Evolutionary conservation across 352 stramenopile genomes (phyloP).

Genomic region (Globisporangium paroecandrum): DNA sequence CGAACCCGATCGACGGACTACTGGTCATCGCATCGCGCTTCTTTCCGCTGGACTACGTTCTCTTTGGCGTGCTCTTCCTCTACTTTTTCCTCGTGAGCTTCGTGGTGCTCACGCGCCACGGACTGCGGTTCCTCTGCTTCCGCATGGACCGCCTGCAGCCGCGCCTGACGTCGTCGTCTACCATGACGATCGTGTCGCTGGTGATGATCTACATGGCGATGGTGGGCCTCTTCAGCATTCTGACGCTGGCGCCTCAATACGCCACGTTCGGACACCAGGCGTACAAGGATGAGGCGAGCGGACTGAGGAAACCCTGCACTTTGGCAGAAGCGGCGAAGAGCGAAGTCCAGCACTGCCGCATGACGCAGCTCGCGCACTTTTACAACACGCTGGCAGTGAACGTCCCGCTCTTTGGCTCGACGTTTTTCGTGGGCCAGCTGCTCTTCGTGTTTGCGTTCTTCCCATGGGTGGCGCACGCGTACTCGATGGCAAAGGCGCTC

Average conservation of each 20-base stretch:
- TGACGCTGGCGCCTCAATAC: slow-evolving; percentile 83
- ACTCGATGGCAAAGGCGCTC: slow-evolving; percentile 64
- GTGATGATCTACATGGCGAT: slow-evolving; percentile 82
- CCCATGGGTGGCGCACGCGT: slow-evolving; percentile 74
- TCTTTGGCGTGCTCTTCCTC: slow-evolving; percentile 74
- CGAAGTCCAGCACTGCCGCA: slow-evolving; percentile 54
- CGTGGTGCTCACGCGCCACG: slow-evolving; percentile 69
- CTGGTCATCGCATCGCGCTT: slow-evolving; percentile 68
- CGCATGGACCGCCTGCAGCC: slow-evolving; percentile 68
- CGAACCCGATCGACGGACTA: slow-evolving; percentile 73
- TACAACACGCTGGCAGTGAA: slow-evolving; percentile 74
- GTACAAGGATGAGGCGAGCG: slow-evolving; percentile 42
- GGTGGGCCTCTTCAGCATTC: slow-evolving; percentile 74
- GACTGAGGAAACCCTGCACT: slow-evolving; percentile 54
- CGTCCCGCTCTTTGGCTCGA: slow-evolving; percentile 69
- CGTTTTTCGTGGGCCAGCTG: slow-evolving; percentile 74
- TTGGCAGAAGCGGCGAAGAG: slow-evolving; percentile 58
- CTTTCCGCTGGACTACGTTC: slow-evolving; percentile 82
- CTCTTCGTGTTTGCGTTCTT: slow-evolving; percentile 71
- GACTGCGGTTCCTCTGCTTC: slow-evolving; percentile 77
- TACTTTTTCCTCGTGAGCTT: slow-evolving; percentile 82
- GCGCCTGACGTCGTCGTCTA: slow-evolving; percentile 66
- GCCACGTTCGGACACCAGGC: slow-evolving; percentile 80
- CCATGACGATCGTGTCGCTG: slow-evolving; percentile 74
- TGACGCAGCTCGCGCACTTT: slow-evolving; percentile 75